Base-by-base conservation (phyloP, 2,329 filamentous ascomycete genomes). In the Leptographium wingfieldii region DNA sequence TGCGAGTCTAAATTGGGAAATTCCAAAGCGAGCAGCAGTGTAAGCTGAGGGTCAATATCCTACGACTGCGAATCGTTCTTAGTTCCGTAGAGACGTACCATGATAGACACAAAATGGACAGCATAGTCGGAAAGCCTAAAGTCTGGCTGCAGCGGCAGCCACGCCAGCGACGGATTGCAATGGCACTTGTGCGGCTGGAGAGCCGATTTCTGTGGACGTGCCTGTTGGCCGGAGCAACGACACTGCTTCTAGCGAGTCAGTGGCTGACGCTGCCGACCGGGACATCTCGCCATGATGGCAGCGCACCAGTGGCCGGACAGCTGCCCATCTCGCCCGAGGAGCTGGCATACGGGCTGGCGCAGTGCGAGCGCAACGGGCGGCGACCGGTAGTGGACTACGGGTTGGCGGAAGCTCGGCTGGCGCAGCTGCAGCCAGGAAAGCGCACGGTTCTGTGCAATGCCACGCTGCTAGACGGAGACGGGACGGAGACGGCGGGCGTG, bases 381-480 rank as follows among this genome's bases (percentile, higher is more conserved):
- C 53, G 46, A 10, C 53, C 54, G 5, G 19, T 16, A 6, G 58
- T 59, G 2, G 58, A 59, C 54, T 59, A 59, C 35, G 25, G 33
- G 9, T 33, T 59, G 53, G 58, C 58, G 6, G 19, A 31, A 2
- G 2, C 9, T 14, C 58, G 58, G 16, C 48, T 59, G 54, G 29
- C 53, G 5, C 1, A 9, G n/a, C 46, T 33, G 25, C 22, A 3
- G 19, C 3, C 29, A 4, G 16, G 53, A 1, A 12, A 3, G 16
- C 43, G 43, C 3, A 59, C 58, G 6, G 35, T 53, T 3, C 58
- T 59, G 46, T 54, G 31, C n/a, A 59, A 59, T 25, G 53, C 58
- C 3, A 59, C 58, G 43, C 54, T 59, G 31, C 6, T 59, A 9
- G 53, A 59, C 53, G 58, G 58, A 11, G 58, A 56, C 33, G 58